Percentiles rank a stretch among this genome's conserved stretches.
These are phyloP conservation scores for Mycena latifolia DNA, from an alignment of 768 basidiomycete genomes.

Conservation along the genomic window DNA sequence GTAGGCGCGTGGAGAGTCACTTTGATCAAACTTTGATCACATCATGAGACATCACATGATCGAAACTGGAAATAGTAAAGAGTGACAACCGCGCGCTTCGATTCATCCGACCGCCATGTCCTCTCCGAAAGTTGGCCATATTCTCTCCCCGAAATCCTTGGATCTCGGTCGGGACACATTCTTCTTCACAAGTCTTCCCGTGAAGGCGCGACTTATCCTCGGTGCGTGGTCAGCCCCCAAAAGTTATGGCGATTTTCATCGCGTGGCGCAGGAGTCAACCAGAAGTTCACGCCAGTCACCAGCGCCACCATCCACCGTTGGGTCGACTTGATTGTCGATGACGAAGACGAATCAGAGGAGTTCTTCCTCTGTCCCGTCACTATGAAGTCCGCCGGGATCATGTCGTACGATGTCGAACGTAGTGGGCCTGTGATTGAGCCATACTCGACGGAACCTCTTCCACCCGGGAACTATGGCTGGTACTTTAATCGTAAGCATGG, in stretches of 20 bases:
- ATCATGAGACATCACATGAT: no score
- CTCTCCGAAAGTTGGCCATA: not conserved
- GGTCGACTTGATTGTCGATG: not conserved
- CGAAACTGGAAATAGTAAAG: no score
- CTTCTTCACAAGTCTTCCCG: not conserved
- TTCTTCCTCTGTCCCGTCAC: conserved; percentile 10
- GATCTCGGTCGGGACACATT: not conserved
- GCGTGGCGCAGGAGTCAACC: not conserved
- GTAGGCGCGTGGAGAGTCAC: no score
- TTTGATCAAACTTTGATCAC: no score
- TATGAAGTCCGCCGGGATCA: not conserved
- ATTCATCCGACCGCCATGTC: no score
- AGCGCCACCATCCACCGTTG: not conserved
- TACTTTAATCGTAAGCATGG: not conserved
- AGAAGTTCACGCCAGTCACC: not conserved
- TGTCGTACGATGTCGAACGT: not conserved
- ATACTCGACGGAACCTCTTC: not conserved
- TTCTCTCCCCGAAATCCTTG: not conserved
- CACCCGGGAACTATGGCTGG: conserved; percentile 11
- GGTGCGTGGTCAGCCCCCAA: no score
- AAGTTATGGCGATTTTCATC: not conserved
- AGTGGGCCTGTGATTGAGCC: conserved; percentile 9
- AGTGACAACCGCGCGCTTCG: no score
- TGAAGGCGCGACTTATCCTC: not conserved
- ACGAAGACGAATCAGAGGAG: not conserved